Evolutionary conservation across 257 asterid genomes (phyloP).

Genomic region (Solanum chilense): DNA sequence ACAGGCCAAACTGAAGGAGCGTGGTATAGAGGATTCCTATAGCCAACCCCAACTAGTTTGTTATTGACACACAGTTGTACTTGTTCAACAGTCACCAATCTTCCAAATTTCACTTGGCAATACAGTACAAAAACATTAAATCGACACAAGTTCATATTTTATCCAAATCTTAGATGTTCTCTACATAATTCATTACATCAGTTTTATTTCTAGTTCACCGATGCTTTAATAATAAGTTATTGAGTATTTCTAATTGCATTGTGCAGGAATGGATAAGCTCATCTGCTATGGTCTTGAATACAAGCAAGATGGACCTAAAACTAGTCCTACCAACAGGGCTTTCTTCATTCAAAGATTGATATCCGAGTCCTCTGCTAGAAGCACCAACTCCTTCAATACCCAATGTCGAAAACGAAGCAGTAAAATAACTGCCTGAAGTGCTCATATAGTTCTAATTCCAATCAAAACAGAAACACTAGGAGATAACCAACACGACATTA

Average conservation of each 20-base stretch:
- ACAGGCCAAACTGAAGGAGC: not conserved
- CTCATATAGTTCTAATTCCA: not conserved
- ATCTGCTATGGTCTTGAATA: not conserved
- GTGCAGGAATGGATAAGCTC: not conserved
- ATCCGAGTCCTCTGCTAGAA: not conserved
- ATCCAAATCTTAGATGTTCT: not conserved
- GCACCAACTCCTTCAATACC: not conserved
- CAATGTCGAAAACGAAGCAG: not conserved
- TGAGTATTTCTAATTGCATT: not conserved
- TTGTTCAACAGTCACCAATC: not conserved
- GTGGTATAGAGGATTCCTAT: not conserved
- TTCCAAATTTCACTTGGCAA: not conserved
- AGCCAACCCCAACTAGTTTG: not conserved
- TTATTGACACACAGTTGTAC: not conserved
- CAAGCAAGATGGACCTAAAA: not conserved
- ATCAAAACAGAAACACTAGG: not conserved
- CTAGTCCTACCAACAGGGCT: not conserved
- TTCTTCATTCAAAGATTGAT: not conserved
- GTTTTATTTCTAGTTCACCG: not conserved
- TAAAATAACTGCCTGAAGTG: not conserved
- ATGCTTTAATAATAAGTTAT: not conserved
- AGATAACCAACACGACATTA: not conserved
- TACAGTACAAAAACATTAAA: not conserved
- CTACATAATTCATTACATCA: not conserved
- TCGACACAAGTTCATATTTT: not conserved